Conservation (phyloP, 768 basidiomycete species). For the Lactifluus volemus region DNA sequence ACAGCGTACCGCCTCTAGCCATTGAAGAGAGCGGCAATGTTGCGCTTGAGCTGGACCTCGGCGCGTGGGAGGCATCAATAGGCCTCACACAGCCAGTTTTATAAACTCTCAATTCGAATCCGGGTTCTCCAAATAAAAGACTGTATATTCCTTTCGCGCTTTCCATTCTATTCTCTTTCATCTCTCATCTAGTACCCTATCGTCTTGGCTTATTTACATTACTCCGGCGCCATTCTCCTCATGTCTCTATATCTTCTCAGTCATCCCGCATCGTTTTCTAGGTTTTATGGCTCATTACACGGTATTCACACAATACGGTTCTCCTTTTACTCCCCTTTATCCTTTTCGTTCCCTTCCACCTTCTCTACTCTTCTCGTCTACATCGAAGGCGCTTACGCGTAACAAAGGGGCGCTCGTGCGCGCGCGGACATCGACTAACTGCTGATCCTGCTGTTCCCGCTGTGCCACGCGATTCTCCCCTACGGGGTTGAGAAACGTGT, state of each 20-base stretch:
- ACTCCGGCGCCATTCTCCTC: constrained; percentile 16
- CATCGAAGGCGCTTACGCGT: not conserved
- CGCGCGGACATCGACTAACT: not conserved
- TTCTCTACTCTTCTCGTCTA: not conserved
- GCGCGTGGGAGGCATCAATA: constrained; percentile 18
- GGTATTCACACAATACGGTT: constrained; percentile 1
- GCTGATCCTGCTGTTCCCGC: constrained; percentile 28
- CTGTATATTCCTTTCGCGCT: constrained; percentile 4
- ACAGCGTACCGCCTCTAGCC: not conserved
- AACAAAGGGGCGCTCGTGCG: not conserved
- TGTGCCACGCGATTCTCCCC: constrained; percentile 36
- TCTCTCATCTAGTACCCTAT: constrained; percentile 3
- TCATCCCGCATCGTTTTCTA: not conserved
- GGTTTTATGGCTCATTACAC: not conserved
- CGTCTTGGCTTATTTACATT: constrained; percentile 7
- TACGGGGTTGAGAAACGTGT: constrained; percentile 39
- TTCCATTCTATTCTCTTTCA: not conserved
- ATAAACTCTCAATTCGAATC: constrained; percentile 7
- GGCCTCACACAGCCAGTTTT: constrained; percentile 21
- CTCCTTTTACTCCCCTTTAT: not conserved
- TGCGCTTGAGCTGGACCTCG: constrained; percentile 27
- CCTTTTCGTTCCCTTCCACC: not conserved
- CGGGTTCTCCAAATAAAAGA: not conserved
- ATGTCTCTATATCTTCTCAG: not conserved
- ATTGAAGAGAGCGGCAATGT: constrained; percentile 21